Evolutionary conservation across 169 alveolate species (phyloP).

Genomic region (Plasmodium reichenowi): DNA sequence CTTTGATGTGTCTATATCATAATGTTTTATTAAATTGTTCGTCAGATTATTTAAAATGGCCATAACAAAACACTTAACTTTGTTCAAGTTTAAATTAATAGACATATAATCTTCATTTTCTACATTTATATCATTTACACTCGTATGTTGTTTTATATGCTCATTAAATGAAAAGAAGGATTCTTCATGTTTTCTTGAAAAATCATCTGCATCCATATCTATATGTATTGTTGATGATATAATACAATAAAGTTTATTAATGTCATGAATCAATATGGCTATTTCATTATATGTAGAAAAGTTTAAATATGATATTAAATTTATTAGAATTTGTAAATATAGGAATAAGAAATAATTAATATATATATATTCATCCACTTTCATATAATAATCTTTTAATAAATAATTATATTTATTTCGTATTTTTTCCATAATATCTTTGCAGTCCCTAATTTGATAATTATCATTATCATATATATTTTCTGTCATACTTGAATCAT

Average conservation of each 20-base stretch:
- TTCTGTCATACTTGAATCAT: slow-evolving; percentile 38
- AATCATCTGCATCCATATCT: slow-evolving; percentile 1
- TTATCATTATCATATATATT: slow-evolving; percentile 9
- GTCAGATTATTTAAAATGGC: slow-evolving; percentile 28
- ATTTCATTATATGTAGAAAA: slow-evolving; percentile 70
- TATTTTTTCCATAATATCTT: slow-evolving; percentile 17
- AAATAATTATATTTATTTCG: slow-evolving; percentile 51
- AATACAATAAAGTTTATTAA: slow-evolving; percentile 43
- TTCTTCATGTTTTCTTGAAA: slow-evolving; percentile 3
- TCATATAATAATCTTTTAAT: slow-evolving; percentile 24
- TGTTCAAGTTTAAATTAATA: slow-evolving; percentile 27
- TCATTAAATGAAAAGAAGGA: slow-evolving; percentile 25
- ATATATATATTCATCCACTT: slow-evolving; percentile 46
- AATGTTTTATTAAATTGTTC: slow-evolving; percentile 26
- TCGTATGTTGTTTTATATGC: slow-evolving; percentile 15
- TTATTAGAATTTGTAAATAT: slow-evolving; percentile 47
- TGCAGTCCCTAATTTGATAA: neutral
- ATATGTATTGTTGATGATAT: slow-evolving; percentile 52
- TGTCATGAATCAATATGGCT: slow-evolving; percentile 50
- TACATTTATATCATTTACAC: slow-evolving; percentile 22
- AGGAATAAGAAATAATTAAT: slow-evolving; percentile 64
- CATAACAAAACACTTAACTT: slow-evolving; percentile 67
- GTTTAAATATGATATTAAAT: slow-evolving; percentile 55
- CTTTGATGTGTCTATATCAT: slow-evolving; percentile 44
- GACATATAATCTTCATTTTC: slow-evolving; percentile 16